Base-by-base conservation (phyloP, 2,329 filamentous ascomycete genomes). In the Aspergillus sp. region DNA sequence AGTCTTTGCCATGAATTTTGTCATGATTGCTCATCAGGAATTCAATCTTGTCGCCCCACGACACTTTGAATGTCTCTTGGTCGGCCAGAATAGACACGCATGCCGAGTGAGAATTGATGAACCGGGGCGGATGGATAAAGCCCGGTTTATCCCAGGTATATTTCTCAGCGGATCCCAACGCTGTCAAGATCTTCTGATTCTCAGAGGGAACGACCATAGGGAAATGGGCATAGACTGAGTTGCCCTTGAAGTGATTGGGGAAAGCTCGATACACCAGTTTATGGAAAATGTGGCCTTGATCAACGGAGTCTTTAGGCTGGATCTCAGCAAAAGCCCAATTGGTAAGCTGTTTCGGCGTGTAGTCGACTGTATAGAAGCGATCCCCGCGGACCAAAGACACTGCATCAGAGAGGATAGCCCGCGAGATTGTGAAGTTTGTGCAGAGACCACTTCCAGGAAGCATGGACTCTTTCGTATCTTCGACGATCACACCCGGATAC, bases 401-500 rank as follows among this genome's bases (percentile, higher is more conserved):
- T 4, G 76, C 76, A 61, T 78, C 76, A 1, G 73, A 74, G 8
- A 78, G 68, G 51, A 78, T 70, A 4, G 72, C 73, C 52, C 70
- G 60, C 1, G 73, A 72, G 13, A 73, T 70, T 1, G 74, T 76
- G 47, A 65, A 74, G 51, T 81, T 80, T 3, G 76, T 71, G 57
- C 76, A 82, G 2, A 80, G 62, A 1, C 77, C 78, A 49, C 73
- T 77, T 17, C 77, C 76, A 2, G 76, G 74, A 1, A 62, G 58
- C 62, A 80, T 76, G 0, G 79, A 60, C 4, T 77, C 75, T 59
- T 84, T 84, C 13, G 80, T 74, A 49, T 77, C 75, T 64, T 85
- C 82, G 8, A 79, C 73, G 60, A 83, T 76, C 6, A 84, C 60
- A 11, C 82, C 82, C 2, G 82, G 82, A 57, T 84, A 84, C 6